Base-by-base conservation (phyloP, 768 basidiomycete species). In the Amyloporia xantha region DNA sequence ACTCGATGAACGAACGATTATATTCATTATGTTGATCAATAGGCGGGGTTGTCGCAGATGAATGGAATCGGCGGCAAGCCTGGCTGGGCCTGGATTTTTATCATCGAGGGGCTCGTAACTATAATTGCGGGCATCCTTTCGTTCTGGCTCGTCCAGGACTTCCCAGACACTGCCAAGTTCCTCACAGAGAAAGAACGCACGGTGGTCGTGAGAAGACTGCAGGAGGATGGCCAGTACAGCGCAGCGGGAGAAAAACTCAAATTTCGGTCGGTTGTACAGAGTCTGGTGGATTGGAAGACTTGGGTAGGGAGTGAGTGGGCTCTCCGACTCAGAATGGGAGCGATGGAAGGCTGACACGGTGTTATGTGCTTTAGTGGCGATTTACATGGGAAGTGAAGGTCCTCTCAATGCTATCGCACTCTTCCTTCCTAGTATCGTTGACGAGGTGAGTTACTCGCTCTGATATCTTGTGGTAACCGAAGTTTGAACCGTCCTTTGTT, bases 81-180 rank as follows among this genome's bases (percentile, higher is more conserved):
- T 12, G 81, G 63, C 2, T 75, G 75, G 74, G 70, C 83, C 20
- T 86, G 84, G 84, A 85, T 86, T 58, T 85, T 88, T 75, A 85
- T 86, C 48, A 53, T 87, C 11, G 82, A 86, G 59, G 86, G 86
- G 15, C 65, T 88, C 28, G 68, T 67, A 10, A 88, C 87, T 1
- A 71, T 88, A 19, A 12, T 86, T n/a, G 83, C 82, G 6, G 84
- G 82, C 7, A 60, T 62, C 21, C 60, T 70, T 10, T 87, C 85
- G 1, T 89, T 81, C 68, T 90, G 76, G 74, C 78, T 90, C 59
- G 78, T 90, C 50, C 81, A 87, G 57, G 87, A 90, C 60, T 90
- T 90, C 66, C 87, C 88, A 3, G 85, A 90, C 56, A 84, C 79
- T 0, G 87, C 86, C 24, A 84, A 75, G 54, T 90, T 89, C 69